Evolutionary conservation across 2,329 filamentous ascomycete species (phyloP), one percentile per base, ranked within the genome.

Genomic region (Epichloe glyceriae): DNA sequence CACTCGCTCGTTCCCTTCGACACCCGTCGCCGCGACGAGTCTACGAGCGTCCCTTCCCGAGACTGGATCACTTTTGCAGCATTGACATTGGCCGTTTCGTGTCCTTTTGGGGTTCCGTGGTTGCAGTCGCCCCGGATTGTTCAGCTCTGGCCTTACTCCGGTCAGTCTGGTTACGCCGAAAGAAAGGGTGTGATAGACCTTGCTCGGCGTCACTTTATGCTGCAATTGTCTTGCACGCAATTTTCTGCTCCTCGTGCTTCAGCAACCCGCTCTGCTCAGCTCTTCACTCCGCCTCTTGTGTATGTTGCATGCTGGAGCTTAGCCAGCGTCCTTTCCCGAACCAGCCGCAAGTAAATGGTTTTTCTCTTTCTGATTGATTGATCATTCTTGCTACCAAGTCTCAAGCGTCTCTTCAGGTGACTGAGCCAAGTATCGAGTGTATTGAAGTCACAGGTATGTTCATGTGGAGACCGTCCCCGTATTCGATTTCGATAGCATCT

Each of bases 31-130:
- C 52, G 33, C 46, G 19, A 53, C 56, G 54, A 62, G 50, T 56
- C 58, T 47, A 59, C 59, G 58, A 59, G 57, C 57, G 60, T 64
- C 62, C 65, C 66, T 67, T 69, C 64, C 62, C 60, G 60, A 63
- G 58, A 61, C 59, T 60, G 57, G 54, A 54, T 55, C 54, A 51
- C 53, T 51, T 42, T 50, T 47, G 15, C 54, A 40, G 43, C 10
- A n/a, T 33, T 44, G 48, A 55, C 53, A 54, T 51, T 54, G 54
- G 53, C 52, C 43, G 19, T 49, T 41, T 52, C 50, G 47, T 51
- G 37, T 52, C 44, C 53, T 48, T 34, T 49, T 26, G 19, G 14
- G 39, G 22, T 38, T 33, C 35, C 33, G 19, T 49, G 40, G 33
- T 20, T 49, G 45, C 19, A 57, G 33, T 11, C 26, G 35, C 17